These are phyloP conservation scores for Melanomma pulvis-pyrius DNA, from an alignment of 495 filamentous ascomycete species.

Conservation along the genomic window DNA sequence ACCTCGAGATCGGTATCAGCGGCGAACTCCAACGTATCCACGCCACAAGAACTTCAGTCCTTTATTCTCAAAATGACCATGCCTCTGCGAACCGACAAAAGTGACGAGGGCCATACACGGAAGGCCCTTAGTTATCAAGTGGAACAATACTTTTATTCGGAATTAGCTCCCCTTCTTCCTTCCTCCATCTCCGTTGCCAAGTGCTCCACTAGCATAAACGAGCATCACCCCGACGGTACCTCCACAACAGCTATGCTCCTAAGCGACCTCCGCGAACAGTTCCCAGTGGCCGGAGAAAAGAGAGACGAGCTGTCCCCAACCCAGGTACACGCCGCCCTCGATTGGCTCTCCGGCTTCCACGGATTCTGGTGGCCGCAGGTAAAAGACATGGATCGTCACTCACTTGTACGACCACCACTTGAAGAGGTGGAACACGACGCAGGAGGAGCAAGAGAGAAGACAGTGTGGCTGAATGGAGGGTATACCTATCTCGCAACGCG, in stretches of 20 bases:
- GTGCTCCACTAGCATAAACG: slow-evolving; percentile 41
- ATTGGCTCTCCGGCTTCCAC: slow-evolving; percentile 51
- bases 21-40: slow-evolving; percentile 17
- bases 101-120: slow-evolving; percentile 50
- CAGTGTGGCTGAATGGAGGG: slow-evolving; percentile 51
- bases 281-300: slow-evolving; percentile 18
- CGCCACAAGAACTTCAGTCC: slow-evolving; percentile 17
- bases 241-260: slow-evolving; percentile 41
- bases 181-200: slow-evolving; percentile 39
- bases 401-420: slow-evolving; percentile 44
- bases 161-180: slow-evolving; percentile 42
- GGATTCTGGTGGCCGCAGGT: slow-evolving; percentile 42
- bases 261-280: slow-evolving; percentile 42
- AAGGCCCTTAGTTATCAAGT: slow-evolving; percentile 54
- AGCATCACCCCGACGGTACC: slow-evolving; percentile 33
- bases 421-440: slow-evolving; percentile 38
- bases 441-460: slow-evolving; percentile 20
- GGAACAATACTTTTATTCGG: slow-evolving; percentile 53
- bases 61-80: slow-evolving; percentile 51
- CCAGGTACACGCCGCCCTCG: slow-evolving; percentile 43
- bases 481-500: slow-evolving; percentile 55
- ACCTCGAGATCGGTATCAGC: slow-evolving; percentile 14
- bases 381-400: slow-evolving; percentile 15
- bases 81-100: slow-evolving; percentile 28
- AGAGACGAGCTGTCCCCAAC: slow-evolving; percentile 14